phyloP scores from a whole-genome alignment of 495 filamentous ascomycete genomes.

The Penicillium psychrofluorescens region DNA sequence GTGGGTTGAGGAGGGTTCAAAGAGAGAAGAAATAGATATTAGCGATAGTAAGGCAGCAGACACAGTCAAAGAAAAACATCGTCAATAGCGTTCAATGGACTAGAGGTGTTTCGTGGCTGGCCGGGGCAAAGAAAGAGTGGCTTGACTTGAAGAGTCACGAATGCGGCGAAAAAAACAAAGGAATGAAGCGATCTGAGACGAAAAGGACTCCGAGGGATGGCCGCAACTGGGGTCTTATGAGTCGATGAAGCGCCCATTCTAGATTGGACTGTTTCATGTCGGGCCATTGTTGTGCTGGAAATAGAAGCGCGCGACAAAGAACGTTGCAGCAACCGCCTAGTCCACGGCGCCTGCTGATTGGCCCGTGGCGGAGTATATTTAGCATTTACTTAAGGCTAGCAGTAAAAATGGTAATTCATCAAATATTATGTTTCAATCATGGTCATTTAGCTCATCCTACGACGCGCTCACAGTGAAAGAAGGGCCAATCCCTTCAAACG shows the following conservation, averaged over 20 bases:
- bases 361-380: not conserved
- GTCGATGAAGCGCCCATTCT: too few species aligned
- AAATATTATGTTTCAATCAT: too few species aligned
- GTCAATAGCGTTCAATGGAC: not conserved
- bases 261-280: too few species aligned
- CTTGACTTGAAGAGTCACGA: slow-evolving; percentile 1
- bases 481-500: slow-evolving; percentile 71
- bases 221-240: too few species aligned
- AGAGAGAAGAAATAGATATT: too few species aligned
- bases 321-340: slow-evolving; percentile 18
- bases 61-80: not conserved
- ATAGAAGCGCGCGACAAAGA: slow-evolving; percentile 6
- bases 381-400: too few species aligned
- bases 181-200: slow-evolving; percentile 8
- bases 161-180: slow-evolving; percentile 3
- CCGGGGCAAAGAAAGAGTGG: slow-evolving; percentile 7
- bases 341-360: slow-evolving; percentile 10
- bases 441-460: not conserved
- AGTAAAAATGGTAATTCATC: not conserved
- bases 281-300: not conserved
- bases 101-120: not conserved
- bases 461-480: slow-evolving; percentile 47
- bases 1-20: too few species aligned
- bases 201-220: not conserved
- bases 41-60: not conserved